These are phyloP conservation scores for Coemansia sp. DNA, from an alignment of 192 early-diverging fungal genomes.

Conservation along the genomic window DNA sequence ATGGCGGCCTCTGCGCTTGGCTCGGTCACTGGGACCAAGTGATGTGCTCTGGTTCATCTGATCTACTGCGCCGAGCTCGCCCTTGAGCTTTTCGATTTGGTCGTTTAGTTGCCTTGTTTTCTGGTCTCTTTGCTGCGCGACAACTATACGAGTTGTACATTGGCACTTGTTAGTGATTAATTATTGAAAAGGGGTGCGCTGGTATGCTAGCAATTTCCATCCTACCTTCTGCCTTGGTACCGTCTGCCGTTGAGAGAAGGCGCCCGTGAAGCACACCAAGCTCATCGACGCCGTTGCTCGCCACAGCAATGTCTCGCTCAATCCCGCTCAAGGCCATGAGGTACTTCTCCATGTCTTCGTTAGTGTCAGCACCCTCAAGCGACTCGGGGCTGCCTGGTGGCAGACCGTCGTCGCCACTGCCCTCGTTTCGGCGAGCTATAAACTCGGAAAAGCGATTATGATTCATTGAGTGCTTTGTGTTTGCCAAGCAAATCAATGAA, in stretches of 20 bases:
- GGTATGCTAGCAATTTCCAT: background rate
- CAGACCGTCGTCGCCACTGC: constrained; percentile 7
- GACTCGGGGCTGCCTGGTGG: constrained; percentile 22
- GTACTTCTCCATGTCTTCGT: constrained; percentile 47
- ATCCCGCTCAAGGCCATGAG: constrained; percentile 37
- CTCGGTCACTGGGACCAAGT: constrained; percentile 39
- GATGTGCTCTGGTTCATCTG: constrained; percentile 38
- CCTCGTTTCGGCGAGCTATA: constrained; percentile 17
- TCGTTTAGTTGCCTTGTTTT: constrained; percentile 42
- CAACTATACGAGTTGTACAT: constrained; percentile 15
- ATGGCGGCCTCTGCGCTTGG: constrained; percentile 39
- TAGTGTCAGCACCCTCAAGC: constrained; percentile 6
- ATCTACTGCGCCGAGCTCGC: constrained; percentile 43
- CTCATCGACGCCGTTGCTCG: constrained; percentile 32
- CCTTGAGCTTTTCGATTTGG: constrained; percentile 32
- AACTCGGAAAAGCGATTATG: constrained; percentile 31
- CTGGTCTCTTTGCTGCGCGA: constrained; percentile 44
- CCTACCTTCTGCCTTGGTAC: constrained; percentile 47
- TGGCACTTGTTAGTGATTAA: background rate
- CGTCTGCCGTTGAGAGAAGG: constrained; percentile 44
- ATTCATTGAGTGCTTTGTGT: constrained; percentile 7
- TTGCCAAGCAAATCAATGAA: background rate
- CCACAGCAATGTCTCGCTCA: constrained; percentile 30
- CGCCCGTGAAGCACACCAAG: constrained; percentile 33
- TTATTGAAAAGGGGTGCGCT: background rate